Conservation (phyloP, 768 basidiomycete species). For the Calocybe indica region DNA sequence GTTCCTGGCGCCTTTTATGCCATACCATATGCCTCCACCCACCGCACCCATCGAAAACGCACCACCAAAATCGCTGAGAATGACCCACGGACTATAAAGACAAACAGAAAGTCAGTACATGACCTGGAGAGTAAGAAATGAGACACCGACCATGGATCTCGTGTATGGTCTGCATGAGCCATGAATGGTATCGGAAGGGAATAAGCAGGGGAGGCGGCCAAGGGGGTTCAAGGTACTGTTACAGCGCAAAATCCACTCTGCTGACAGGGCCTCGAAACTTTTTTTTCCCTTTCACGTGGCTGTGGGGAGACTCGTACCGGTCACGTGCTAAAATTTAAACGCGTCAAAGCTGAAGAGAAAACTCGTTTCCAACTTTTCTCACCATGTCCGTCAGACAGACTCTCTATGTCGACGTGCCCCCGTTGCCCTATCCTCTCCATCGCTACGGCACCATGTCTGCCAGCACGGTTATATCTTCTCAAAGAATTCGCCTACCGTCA, state of each 20-base stretch:
- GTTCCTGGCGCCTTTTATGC: conserved; percentile 96
- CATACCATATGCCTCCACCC: conserved; percentile 98
- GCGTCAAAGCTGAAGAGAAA: no score
- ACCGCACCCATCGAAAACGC: conserved; percentile 98
- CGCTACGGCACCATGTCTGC: neutral
- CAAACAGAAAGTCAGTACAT: neutral
- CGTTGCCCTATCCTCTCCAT: conserved; percentile 33
- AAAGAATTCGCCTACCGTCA: conserved; percentile 27
- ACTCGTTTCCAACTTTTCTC: no score
- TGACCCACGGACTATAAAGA: conserved; percentile 84
- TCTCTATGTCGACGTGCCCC: conserved; percentile 37
- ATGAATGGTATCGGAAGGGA: conserved; percentile 31
- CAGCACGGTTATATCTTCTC: conserved; percentile 14
- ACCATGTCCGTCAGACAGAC: no score
- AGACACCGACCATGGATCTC: conserved; percentile 77
- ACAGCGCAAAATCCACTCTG: conserved; percentile 7
- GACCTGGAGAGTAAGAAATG: neutral
- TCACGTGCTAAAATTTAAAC: no score
- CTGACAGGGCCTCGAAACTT: conserved; percentile 22
- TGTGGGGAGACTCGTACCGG: no score
- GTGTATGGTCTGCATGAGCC: conserved; percentile 89
- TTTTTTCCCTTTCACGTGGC: conserved; percentile 13
- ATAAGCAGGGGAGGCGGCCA: conserved; percentile 7
- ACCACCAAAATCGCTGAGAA: conserved; percentile 96
- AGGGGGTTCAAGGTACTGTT: neutral